Conservation (phyloP, 768 basidiomycete genomes). For the Lepiota venenata region DNA sequence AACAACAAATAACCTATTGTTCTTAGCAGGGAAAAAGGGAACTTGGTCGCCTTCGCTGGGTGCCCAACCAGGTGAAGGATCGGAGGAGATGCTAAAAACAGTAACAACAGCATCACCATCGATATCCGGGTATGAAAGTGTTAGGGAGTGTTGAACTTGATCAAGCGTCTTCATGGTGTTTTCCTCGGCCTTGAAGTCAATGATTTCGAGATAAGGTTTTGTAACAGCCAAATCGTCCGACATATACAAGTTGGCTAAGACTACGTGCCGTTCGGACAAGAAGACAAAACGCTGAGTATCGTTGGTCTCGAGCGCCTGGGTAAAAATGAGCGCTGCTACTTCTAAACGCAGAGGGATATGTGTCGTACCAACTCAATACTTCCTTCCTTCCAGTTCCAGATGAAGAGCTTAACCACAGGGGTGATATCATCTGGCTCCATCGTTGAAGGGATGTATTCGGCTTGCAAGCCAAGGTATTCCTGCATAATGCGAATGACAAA, state of each 20-base stretch:
- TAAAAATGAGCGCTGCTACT: slow-evolving; percentile 11
- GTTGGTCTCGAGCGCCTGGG: slow-evolving; percentile 24
- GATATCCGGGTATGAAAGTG: slow-evolving; percentile 41
- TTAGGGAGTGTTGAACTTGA: slow-evolving; percentile 29
- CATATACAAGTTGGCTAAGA: slow-evolving; percentile 28
- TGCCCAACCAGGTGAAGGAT: slow-evolving; percentile 47
- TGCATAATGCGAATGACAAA: slow-evolving; percentile 55
- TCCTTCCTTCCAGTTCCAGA: slow-evolving; percentile 71
- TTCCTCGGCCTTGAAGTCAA: slow-evolving; percentile 35
- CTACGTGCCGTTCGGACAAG: slow-evolving; percentile 35
- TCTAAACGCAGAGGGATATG: not conserved
- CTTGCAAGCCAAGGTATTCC: slow-evolving; percentile 46
- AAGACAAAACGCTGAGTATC: slow-evolving; percentile 40
- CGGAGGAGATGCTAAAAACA: slow-evolving; percentile 45
- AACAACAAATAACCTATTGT: slow-evolving; percentile 44
- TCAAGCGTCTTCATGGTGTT: slow-evolving; percentile 24
- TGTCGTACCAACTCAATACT: slow-evolving; percentile 37
- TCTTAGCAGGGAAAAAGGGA: slow-evolving; percentile 44
- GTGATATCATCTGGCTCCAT: slow-evolving; percentile 15
- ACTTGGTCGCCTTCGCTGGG: slow-evolving; percentile 28
- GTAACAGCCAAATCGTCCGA: slow-evolving; percentile 15
- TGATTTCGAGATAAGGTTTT: slow-evolving; percentile 24
- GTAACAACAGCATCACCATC: slow-evolving; percentile 21
- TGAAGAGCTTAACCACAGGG: slow-evolving; percentile 39
- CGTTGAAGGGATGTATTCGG: slow-evolving; percentile 29